Percentiles rank a stretch among this genome's conserved stretches.
Conservation (phyloP, 1,284 basidiomycete genomes). For the Ceratobasidium sp. region DNA sequence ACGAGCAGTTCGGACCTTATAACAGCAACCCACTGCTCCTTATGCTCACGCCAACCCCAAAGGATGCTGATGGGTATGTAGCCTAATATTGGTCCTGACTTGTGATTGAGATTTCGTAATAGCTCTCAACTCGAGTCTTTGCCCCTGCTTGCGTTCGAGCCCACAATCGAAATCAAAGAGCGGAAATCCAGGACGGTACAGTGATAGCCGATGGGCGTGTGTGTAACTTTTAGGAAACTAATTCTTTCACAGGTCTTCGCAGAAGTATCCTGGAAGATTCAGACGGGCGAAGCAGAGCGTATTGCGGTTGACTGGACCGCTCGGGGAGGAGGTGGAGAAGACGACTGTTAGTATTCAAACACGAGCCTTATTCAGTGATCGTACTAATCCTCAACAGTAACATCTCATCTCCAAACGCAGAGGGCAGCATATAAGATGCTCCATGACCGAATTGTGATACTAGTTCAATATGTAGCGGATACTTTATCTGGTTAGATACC, state of each 20-base stretch:
- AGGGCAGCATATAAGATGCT: conserved; percentile 96
- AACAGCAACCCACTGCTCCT: conserved; percentile 82
- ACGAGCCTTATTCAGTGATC: conserved; percentile 22
- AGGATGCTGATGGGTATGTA: conserved; percentile 44
- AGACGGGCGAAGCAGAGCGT: conserved; percentile 97
- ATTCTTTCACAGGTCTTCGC: conserved; percentile 65
- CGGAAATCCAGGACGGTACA: conserved; percentile 71
- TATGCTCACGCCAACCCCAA: conserved; percentile 60
- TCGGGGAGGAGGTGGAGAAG: conserved; percentile 75
- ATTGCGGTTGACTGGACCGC: conserved; percentile 98
- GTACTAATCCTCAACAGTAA: conserved; percentile 64
- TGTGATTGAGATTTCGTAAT: conserved; percentile 54
- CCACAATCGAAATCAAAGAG: conserved; percentile 82
- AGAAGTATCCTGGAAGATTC: conserved; percentile 84
- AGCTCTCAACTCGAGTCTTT: conserved; percentile 73
- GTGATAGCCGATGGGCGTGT: not conserved
- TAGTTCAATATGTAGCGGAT: conserved; percentile 83
- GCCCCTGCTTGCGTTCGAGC: conserved; percentile 90
- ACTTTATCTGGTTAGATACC: conserved; percentile 71
- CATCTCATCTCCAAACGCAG: conserved; percentile 89
- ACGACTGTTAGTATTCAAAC: conserved; percentile 69
- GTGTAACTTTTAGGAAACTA: conserved; percentile 8
- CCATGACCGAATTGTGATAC: conserved; percentile 84
- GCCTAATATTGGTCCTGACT: not conserved
- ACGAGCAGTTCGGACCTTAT: conserved; percentile 83